phyloP scores from a whole-genome alignment of 2,329 filamentous ascomycete species.

The Sporothrix humicola region DNA sequence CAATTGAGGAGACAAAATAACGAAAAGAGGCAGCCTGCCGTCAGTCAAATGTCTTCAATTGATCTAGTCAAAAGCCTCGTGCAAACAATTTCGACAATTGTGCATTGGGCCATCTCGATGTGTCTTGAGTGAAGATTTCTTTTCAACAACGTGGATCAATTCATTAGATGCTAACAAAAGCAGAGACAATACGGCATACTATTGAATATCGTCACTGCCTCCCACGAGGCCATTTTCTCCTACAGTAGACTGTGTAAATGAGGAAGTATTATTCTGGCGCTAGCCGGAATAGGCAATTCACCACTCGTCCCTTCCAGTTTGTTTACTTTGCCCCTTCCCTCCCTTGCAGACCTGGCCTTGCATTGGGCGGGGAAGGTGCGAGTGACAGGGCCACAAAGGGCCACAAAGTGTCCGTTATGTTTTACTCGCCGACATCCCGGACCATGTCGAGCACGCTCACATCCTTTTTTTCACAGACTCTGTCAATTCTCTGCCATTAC shows the following conservation, averaged over 20 bases:
- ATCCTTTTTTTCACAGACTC: background rate
- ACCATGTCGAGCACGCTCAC: background rate
- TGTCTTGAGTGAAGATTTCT: too few relatives aligned
- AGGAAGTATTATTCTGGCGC: background rate
- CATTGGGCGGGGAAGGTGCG: background rate
- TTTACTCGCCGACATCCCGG: background rate
- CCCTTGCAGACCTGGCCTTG: background rate
- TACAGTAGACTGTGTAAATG: background rate
- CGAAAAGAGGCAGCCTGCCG: background rate
- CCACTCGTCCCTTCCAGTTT: background rate
- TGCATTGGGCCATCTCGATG: too few relatives aligned
- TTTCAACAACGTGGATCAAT: background rate
- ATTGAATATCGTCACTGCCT: background rate
- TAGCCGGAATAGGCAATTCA: slow-evolving; percentile 3
- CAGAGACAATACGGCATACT: background rate
- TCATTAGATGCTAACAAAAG: background rate
- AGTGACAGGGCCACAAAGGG: background rate
- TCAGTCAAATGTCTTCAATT: too few relatives aligned
- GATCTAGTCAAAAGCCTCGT: too few relatives aligned
- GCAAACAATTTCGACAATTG: too few relatives aligned
- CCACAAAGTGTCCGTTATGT: background rate
- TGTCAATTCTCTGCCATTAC: background rate
- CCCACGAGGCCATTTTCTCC: background rate
- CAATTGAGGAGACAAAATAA: background rate
- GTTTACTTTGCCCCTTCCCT: slow-evolving; percentile 18